Percentiles rank a stretch among this genome's conserved stretches.
Conservation (phyloP, 345 rosid species). For the Eucalyptus urophylla region DNA sequence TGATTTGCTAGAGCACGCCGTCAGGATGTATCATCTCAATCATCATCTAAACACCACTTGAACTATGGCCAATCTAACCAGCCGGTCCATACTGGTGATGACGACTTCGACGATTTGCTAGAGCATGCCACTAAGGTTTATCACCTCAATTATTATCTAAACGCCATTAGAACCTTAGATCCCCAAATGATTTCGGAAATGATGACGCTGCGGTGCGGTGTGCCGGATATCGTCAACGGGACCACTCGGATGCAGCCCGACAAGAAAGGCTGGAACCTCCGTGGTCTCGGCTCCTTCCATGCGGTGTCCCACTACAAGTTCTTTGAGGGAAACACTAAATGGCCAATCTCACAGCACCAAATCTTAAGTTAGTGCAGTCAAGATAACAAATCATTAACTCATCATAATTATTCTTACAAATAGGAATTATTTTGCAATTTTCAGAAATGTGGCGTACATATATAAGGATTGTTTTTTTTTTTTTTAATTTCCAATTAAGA, state of each 20-base stretch:
- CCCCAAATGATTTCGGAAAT: background rate
- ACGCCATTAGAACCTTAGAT: conserved; percentile 12
- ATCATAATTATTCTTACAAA: background rate
- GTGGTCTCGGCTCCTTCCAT: background rate
- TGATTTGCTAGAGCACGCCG: too few species aligned
- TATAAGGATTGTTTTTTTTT: background rate
- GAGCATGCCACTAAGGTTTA: conserved; percentile 16
- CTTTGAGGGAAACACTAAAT: conserved; percentile 1
- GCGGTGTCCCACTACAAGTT: conserved; percentile 6
- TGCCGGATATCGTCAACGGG: conserved; percentile 18
- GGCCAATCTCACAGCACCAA: conserved; percentile 4
- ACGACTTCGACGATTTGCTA: conserved; percentile 8
- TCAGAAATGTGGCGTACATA: background rate
- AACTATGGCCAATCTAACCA: too few species aligned
- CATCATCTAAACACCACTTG: too few species aligned
- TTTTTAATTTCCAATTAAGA: background rate
- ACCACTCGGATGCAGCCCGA: conserved; percentile 2
- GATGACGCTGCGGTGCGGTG: conserved; percentile 24
- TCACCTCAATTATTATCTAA: conserved; percentile 13
- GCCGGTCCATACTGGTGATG: background rate
- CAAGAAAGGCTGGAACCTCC: background rate
- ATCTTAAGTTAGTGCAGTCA: background rate
- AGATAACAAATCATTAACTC: background rate
- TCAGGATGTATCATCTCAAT: too few species aligned
- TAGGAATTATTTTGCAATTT: background rate